Evolutionary conservation across 2,329 filamentous ascomycete species (phyloP).

Genomic region (Aspergillus spinulosporus): DNA sequence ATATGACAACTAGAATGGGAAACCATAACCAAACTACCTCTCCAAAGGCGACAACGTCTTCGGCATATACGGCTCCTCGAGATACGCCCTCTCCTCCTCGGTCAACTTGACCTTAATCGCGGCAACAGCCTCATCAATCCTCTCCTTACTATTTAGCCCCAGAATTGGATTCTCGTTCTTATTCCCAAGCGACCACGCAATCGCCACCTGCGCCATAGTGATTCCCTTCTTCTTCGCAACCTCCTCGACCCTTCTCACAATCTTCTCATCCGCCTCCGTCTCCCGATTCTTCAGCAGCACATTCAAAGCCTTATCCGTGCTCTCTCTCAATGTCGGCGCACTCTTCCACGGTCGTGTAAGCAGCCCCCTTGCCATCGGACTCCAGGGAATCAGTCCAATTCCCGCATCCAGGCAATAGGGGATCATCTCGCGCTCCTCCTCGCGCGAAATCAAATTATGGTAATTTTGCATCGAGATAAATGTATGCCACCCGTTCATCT

Average conservation of each 20-base stretch:
- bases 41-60: slow-evolving; percentile 41
- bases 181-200: slow-evolving; percentile 62
- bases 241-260: slow-evolving; percentile 58
- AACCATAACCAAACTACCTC: slow-evolving; percentile 18
- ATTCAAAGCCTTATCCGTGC: slow-evolving; percentile 47
- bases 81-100: slow-evolving; percentile 60
- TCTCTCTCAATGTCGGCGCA: slow-evolving; percentile 62
- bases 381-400: slow-evolving; percentile 62
- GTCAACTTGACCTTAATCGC: slow-evolving; percentile 51
- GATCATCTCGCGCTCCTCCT: slow-evolving; percentile 40
- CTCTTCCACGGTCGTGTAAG: slow-evolving; percentile 54
- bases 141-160: slow-evolving; percentile 58
- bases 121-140: slow-evolving; percentile 63
- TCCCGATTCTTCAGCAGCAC: slow-evolving; percentile 44
- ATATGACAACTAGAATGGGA: background rate
- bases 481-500: slow-evolving; percentile 50
- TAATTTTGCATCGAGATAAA: slow-evolving; percentile 56
- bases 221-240: slow-evolving; percentile 58
- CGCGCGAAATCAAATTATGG: slow-evolving; percentile 49
- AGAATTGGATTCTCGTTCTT: slow-evolving; percentile 60
- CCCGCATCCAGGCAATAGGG: slow-evolving; percentile 54
- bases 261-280: slow-evolving; percentile 53
- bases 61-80: slow-evolving; percentile 63
- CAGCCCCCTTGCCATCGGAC: slow-evolving; percentile 65
- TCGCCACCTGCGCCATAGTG: slow-evolving; percentile 64